Evolutionary conservation across 441 rosid species (phyloP), one percentile per base, ranked within the genome.

Genomic region (Erodium chrysanthum): DNA sequence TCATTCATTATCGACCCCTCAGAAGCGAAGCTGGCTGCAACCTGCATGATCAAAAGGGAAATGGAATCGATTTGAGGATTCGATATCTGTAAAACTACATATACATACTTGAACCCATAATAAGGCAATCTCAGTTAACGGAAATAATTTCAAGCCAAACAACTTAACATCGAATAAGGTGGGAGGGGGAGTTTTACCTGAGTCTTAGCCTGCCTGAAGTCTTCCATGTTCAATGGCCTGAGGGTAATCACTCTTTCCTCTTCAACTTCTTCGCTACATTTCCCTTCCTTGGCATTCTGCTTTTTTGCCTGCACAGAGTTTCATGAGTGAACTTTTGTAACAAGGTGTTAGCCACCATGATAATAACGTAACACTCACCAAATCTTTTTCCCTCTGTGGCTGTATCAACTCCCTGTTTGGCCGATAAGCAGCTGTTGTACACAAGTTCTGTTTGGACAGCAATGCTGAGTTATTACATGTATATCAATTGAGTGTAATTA

Each of bases 351-450:
- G 11, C 42, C 8, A 7, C 12, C 12, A 7, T 37, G 42, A 21
- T 17, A 59, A 7, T 64, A 1, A 18, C 37, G 44, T 18, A 2
- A 37, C 35, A 70, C 77, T 76, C 44, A 86, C 97, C 73, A 74
- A 63, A 70, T 79, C 97, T 81, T 86, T 90, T 46, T 78, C 71
- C 73, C 89, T 78, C 76, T 87, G 92, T 78, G 87, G 87, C 61
- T 84, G 84, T 66, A 89, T 87, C 48, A 89, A 80, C 77, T 89
- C 92, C 76, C 96, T 84, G 46, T 87, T 89, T 3, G 92, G 92
- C 31, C 87, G 76, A 74, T 86, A 89, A 15, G 92, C 92, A 42
- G 92, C 96, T 7, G 92, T 89, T 7, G 88, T 83, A 77, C 96
- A 89, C 12, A 89, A 73, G 70, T 84, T 89, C 96, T 89, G 83